Base-by-base conservation (phyloP, 345 rosid genomes). In the Bretschneidera sinensis region DNA sequence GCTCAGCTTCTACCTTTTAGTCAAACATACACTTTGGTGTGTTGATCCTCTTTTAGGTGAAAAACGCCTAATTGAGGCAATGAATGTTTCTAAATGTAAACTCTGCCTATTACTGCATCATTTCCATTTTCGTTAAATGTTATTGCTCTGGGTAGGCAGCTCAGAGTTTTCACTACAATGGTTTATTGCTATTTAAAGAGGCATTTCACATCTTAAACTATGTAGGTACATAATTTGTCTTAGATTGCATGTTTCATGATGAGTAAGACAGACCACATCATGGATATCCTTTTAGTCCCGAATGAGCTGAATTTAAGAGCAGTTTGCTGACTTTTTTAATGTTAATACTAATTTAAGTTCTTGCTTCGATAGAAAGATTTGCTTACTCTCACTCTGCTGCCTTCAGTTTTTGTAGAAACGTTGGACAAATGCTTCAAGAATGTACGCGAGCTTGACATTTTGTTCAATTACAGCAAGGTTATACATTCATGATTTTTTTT, bases 351-450 rank as follows among this genome's bases (percentile, higher is more conserved):
- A 9, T 14, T 39, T 39, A 5, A 39, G 45, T 39, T 39, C 9
- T 39, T 39, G 11, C 11, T 5, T 39, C 16, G 15, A 39, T 39
- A 4, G 10, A 14, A 39, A 39, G 15, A 5, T 39, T 39, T 39
- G 45, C 45, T 39, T 9, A 39, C 45, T 39, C 15, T 9, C n/a
- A 11, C 45, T 39, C 10, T 39, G 16, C 11, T 72, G 60, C 59
- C 73, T 74, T 63, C 92, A 94, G 99, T 94, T 78, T 78, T 86
- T 74, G 99, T 88, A 74, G 96, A 90, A 78, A 86, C 96, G 9
- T 75, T 94, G 74, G 99, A 94, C 81, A 94, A 85, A 77, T 94
- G 99, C 95, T 88, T 90, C 89, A 86, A 78, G 73, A 86, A 94
- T 76, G 97, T 90, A 47, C 86, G 95, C 22, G 96, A 94, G 83